Percentiles rank a stretch among this genome's conserved stretches.
phyloP scores from a whole-genome alignment of 306 rosid genomes.

The Prunus mongolica region DNA sequence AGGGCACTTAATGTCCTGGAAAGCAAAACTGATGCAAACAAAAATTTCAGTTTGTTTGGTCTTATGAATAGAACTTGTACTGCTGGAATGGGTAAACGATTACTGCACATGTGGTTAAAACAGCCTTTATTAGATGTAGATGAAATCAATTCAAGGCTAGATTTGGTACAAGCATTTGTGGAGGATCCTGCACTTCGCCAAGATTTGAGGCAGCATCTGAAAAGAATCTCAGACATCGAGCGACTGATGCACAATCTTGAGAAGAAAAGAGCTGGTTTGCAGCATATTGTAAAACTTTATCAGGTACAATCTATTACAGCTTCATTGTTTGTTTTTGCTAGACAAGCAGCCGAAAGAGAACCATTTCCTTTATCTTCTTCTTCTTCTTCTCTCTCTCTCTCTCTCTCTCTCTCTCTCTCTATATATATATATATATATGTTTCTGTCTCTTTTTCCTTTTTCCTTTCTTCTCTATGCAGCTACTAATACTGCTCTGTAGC shows the following conservation, averaged over 20 bases:
- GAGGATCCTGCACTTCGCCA: slow-evolving; percentile 82
- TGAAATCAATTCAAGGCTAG: slow-evolving; percentile 78
- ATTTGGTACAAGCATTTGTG: slow-evolving; percentile 88
- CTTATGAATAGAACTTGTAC: slow-evolving; percentile 96
- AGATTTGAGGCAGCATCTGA: slow-evolving; percentile 86
- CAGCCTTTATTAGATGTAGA: slow-evolving; percentile 83
- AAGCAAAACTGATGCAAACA: slow-evolving; percentile 93
- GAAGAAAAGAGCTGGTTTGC: slow-evolving; percentile 84
- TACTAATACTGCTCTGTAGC: neutral
- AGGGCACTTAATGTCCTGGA: slow-evolving; percentile 88
- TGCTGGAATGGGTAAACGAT: slow-evolving; percentile 96
- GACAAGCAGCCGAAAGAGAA: too few species aligned
- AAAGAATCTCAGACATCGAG: slow-evolving; percentile 87
- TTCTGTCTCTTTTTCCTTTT: neutral
- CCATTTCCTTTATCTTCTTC: too few species aligned
- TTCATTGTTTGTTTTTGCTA: neutral
- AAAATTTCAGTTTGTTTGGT: slow-evolving; percentile 93
- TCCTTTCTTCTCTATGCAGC: neutral
- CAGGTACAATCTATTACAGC: slow-evolving; percentile 48
- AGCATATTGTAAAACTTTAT: slow-evolving; percentile 88
- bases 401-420: neutral
- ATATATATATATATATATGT: too few species aligned
- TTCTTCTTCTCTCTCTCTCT: neutral
- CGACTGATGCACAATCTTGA: slow-evolving; percentile 70
- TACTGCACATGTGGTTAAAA: slow-evolving; percentile 91